A percentile compares a stretch with the other conserved stretches of the same genome.
Conservation (phyloP, 1,284 basidiomycete species). For the Cryptococcus maquisensis region DNA sequence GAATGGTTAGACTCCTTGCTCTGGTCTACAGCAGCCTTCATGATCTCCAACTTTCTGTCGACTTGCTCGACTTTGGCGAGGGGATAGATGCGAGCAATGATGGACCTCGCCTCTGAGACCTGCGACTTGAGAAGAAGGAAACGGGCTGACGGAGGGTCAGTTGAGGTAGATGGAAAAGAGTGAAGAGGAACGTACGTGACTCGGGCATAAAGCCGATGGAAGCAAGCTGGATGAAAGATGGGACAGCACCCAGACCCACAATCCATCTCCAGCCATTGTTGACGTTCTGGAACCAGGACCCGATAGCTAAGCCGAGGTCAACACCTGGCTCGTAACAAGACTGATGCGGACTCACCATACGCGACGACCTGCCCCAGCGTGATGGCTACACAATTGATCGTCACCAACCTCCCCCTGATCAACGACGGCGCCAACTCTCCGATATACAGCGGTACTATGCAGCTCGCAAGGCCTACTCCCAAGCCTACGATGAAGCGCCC, state of each 20-base stretch:
- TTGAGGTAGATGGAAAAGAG: not conserved
- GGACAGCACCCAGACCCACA: constrained; percentile 69
- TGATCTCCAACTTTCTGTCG: constrained; percentile 61
- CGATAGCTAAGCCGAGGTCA: constrained; percentile 50
- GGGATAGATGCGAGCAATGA: constrained; percentile 65
- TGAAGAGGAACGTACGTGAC: constrained; percentile 54
- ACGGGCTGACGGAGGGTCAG: constrained; percentile 54
- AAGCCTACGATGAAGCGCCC: constrained; percentile 65
- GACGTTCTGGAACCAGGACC: constrained; percentile 64
- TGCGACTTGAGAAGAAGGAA: constrained; percentile 62
- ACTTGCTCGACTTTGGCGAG: constrained; percentile 62
- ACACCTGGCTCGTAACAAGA: not conserved
- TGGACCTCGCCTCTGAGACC: constrained; percentile 52
- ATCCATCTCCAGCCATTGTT: constrained; percentile 74
- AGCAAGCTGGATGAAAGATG: constrained; percentile 62
- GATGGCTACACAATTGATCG: constrained; percentile 49
- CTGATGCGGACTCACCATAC: constrained; percentile 51
- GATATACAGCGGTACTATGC: constrained; percentile 75
- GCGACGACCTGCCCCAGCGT: constrained; percentile 67
- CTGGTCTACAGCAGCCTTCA: constrained; percentile 58
- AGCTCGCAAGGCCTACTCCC: constrained; percentile 61
- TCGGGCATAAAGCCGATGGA: constrained; percentile 68
- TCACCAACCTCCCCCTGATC: constrained; percentile 70
- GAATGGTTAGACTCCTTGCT: constrained; percentile 61
- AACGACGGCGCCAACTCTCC: constrained; percentile 74